These are phyloP conservation scores for Pleurotus tuoliensis DNA, from an alignment of 768 basidiomycete genomes.

Conservation along the genomic window DNA sequence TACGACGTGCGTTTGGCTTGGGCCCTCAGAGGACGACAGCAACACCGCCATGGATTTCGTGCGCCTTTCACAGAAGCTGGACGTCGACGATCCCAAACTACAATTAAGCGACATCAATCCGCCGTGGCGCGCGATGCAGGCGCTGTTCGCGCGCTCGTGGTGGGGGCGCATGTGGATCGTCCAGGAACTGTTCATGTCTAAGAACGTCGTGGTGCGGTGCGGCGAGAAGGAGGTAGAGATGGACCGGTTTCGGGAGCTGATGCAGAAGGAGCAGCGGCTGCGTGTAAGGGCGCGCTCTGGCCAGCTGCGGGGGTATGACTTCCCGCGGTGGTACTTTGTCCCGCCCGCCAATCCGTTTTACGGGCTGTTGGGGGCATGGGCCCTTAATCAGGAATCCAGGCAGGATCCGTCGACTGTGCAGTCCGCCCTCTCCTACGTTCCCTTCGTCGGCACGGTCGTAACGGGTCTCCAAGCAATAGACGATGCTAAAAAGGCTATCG, in stretches of 20 bases:
- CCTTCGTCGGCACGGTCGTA: not conserved
- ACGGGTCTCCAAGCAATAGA: not conserved
- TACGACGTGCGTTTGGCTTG: not conserved
- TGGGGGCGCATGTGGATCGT: slow-evolving; percentile 3
- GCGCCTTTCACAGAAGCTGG: not conserved
- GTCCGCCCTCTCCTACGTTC: not conserved
- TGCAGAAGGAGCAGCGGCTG: not conserved
- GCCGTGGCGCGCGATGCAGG: not conserved
- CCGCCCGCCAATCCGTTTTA: slow-evolving; percentile 1
- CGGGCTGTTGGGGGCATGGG: not conserved
- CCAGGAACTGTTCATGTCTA: slow-evolving; percentile 1
- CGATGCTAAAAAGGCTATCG: not conserved
- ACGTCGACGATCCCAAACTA: not conserved
- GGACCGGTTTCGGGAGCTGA: not conserved
- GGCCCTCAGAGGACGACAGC: not conserved
- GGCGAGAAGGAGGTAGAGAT: not conserved
- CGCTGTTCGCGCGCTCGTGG: slow-evolving; percentile 2
- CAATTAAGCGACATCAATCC: not conserved
- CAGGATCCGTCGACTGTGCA: not conserved
- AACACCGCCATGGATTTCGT: not conserved
- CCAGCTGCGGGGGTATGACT: not conserved
- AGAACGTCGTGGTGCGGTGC: not conserved
- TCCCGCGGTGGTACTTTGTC: not conserved
- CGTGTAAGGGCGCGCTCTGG: not conserved
- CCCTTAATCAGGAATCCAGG: not conserved